A percentile compares a stretch with the other conserved stretches of the same genome.
Evolutionary conservation across 2,329 filamentous ascomycete species (phyloP).

Genomic region (Cladophialophora carrionii): DNA sequence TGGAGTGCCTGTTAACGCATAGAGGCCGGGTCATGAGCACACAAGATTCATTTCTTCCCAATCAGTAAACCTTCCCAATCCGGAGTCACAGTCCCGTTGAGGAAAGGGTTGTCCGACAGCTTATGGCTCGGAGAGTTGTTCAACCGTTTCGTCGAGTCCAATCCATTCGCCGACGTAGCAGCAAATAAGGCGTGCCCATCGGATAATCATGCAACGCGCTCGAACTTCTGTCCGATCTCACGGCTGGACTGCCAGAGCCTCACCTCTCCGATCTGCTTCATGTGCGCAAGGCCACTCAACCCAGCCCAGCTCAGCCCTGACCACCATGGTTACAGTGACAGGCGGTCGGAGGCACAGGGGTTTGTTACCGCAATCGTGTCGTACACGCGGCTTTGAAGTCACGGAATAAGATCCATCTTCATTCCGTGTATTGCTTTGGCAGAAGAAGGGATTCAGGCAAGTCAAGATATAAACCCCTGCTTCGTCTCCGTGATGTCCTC

Average conservation of each 20-base stretch:
- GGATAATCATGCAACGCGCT: neutral
- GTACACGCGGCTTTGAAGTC: neutral
- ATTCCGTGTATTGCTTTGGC: neutral
- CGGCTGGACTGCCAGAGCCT: neutral
- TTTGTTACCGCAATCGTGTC: neutral
- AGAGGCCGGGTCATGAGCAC: neutral
- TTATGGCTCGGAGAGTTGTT: neutral
- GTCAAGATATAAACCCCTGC: neutral
- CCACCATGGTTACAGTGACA: neutral
- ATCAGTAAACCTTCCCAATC: conserved; percentile 1
- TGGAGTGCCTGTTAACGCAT: neutral
- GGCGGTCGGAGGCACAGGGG: too few relatives aligned
- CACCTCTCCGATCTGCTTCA: neutral
- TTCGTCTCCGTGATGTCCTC: neutral
- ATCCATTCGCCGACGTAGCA: neutral
- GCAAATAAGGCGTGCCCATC: neutral
- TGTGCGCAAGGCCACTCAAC: neutral
- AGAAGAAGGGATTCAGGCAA: neutral
- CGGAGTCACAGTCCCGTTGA: neutral
- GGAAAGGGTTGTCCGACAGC: neutral
- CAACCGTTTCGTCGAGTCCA: neutral
- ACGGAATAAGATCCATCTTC: neutral
- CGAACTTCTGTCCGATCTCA: neutral
- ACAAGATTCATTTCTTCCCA: neutral
- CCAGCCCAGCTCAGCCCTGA: neutral